These are phyloP conservation scores for Favolaschia claudopus DNA, from an alignment of 768 basidiomycete species.

Conservation along the genomic window DNA sequence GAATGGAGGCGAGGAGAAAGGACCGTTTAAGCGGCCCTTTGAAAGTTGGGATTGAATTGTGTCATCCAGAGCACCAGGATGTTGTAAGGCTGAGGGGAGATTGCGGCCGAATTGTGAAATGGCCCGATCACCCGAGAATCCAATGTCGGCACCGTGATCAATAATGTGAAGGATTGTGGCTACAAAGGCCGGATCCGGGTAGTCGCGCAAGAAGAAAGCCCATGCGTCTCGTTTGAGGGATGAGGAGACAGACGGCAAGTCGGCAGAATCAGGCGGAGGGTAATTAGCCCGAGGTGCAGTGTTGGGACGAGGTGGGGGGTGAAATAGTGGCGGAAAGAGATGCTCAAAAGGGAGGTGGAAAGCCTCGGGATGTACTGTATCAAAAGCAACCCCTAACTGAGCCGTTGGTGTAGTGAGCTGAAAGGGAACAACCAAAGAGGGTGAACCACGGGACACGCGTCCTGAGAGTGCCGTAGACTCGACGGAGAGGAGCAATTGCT, in stretches of 20 bases:
- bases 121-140: conserved; percentile 26
- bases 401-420: no score
- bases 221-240: conserved; percentile 22
- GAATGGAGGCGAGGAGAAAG: conserved; percentile 26
- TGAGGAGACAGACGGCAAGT: no score
- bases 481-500: conserved; percentile 3
- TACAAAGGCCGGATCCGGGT: conserved; percentile 37
- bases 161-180: conserved; percentile 34
- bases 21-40: conserved; percentile 26
- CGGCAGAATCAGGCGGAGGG: background rate
- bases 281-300: conserved; percentile 32
- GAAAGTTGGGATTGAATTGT: conserved; percentile 10
- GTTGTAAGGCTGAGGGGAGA: conserved; percentile 31
- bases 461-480: background rate
- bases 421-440: no score
- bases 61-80: conserved; percentile 3
- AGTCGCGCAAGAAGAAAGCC: conserved; percentile 32
- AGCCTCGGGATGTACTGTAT: background rate
- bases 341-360: background rate
- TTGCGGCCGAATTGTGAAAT: conserved; percentile 25
- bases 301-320: conserved; percentile 24
- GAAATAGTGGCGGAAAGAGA: background rate
- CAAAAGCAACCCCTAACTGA: no score
- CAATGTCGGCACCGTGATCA: conserved; percentile 33
- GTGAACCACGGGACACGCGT: no score